Evolutionary conservation across 257 asterid species (phyloP), one percentile per base, ranked within the genome.

Genomic region (Solanum infundibuliforme): DNA sequence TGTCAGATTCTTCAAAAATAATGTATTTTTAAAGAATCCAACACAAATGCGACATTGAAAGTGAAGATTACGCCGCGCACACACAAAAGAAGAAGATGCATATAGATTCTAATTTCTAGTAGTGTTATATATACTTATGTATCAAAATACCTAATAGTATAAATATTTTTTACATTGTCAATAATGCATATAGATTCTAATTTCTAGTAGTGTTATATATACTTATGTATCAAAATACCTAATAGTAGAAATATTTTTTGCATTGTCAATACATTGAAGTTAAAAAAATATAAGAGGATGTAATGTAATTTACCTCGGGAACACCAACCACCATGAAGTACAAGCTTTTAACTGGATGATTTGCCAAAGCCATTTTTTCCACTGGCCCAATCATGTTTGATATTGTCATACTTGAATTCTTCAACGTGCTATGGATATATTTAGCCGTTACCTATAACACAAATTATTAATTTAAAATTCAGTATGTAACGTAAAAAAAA

Each of bases 371-470:
- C 92, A 92, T 48, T 82, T 83, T 89, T 74, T 92, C 91, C 55
- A 87, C 85, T 3, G 92, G 94, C 58, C 94, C 94, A 34, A 88
- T 89, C 76, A 92, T 18, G 72, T 90, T 92, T 29, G 94, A 92
- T 31, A 92, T 66, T 39, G 91, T 84, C 92, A 92, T 88, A 89
- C 92, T 92, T 21, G 94, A 90, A 36, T 92, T 92, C 87, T 73
- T 89, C 76, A 92, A 25, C 0, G 93, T 92, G 55, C 36, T 87
- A 4, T 74, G 91, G 4, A 92, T 84, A 21, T 87, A 90, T 71
- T 89, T 87, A 14, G 93, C 89, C 4, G 93, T 92, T 43, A 73
- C 91, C 93, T 92, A 77, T 7, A 58, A 21, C 66, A 58, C 12
- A 58, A 21, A 58, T 58, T 58, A 58, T 58, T 58, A 58, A 58